Conservation (phyloP, 345 rosid genomes). For the Durio zibethinus region DNA sequence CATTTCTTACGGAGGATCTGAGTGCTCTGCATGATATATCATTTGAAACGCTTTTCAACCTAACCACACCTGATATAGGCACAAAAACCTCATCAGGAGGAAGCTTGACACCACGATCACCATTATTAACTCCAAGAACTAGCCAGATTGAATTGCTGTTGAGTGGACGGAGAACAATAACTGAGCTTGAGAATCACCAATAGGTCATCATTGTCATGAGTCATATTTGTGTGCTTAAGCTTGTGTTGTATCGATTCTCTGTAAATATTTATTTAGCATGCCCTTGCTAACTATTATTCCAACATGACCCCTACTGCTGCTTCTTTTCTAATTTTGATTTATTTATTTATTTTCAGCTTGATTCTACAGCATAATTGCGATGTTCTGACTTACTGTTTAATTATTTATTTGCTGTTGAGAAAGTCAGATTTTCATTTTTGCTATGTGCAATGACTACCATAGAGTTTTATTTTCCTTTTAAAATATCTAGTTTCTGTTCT, state of each 20-base stretch:
- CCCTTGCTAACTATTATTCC: background rate
- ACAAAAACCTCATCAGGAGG: slow-evolving; percentile 56
- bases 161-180: slow-evolving; percentile 61
- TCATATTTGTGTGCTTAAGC: background rate
- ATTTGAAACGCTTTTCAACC: slow-evolving; percentile 34
- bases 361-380: background rate
- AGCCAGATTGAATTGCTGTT: slow-evolving; percentile 78
- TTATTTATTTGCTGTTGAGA: background rate
- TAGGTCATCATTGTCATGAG: slow-evolving; percentile 48
- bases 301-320: background rate
- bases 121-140: slow-evolving; percentile 64
- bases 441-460: background rate
- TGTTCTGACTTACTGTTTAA: background rate
- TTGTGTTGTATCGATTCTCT: background rate
- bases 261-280: background rate
- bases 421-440: background rate
- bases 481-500: background rate
- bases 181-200: slow-evolving; percentile 77
- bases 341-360: background rate
- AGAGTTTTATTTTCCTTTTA: background rate
- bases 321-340: background rate
- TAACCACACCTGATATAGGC: slow-evolving; percentile 38
- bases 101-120: slow-evolving; percentile 91
- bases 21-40: slow-evolving; percentile 42
- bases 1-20: slow-evolving; percentile 49